A percentile compares a stretch with the other conserved stretches of the same genome.
These are phyloP conservation scores for Phialemonium atrogriseum DNA, from an alignment of 2,329 filamentous ascomycete species.

Conservation along the genomic window DNA sequence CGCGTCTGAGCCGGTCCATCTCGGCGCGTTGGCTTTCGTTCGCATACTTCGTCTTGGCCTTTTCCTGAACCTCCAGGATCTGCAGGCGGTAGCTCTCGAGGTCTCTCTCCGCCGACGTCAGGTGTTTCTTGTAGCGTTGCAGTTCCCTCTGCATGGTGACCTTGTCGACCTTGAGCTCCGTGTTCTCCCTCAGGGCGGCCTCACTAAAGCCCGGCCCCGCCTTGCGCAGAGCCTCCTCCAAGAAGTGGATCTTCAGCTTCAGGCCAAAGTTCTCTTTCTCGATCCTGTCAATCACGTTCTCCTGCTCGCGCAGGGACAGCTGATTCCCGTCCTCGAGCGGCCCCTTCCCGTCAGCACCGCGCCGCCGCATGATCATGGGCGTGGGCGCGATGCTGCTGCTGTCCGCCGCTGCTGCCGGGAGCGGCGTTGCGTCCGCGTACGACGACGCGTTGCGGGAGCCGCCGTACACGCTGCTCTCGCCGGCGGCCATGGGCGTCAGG, in stretches of 20 bases:
- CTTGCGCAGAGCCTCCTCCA: constrained; percentile 84
- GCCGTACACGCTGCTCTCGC: constrained; percentile 65
- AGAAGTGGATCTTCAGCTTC: constrained; percentile 93
- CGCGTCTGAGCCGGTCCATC: constrained; percentile 47
- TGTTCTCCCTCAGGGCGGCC: constrained; percentile 85
- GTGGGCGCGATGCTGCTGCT: constrained; percentile 84
- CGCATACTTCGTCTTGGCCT: constrained; percentile 65
- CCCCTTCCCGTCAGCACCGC: constrained; percentile 52
- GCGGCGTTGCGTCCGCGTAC: constrained; percentile 60
- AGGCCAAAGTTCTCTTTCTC: constrained; percentile 98
- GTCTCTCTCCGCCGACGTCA: constrained; percentile 76
- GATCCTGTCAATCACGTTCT: constrained; percentile 89
- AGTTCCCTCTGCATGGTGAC: constrained; percentile 85
- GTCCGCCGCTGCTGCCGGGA: constrained; percentile 61
- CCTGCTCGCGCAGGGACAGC: constrained; percentile 86
- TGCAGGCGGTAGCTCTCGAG: constrained; percentile 77
- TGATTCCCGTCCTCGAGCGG: constrained; percentile 81
- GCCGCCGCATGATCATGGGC: constrained; percentile 63
- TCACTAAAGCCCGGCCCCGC: constrained; percentile 85
- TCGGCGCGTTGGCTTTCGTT: constrained; percentile 61
- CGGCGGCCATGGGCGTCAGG: constrained; percentile 64
- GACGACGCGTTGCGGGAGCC: constrained; percentile 55
- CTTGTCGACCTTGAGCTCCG: constrained; percentile 88
- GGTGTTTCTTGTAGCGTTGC: constrained; percentile 74
- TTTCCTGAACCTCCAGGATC: constrained; percentile 74